Evolutionary conservation across 768 basidiomycete species (phyloP), one percentile per base, ranked within the genome.

Genomic region (Exsudoporus frostii): DNA sequence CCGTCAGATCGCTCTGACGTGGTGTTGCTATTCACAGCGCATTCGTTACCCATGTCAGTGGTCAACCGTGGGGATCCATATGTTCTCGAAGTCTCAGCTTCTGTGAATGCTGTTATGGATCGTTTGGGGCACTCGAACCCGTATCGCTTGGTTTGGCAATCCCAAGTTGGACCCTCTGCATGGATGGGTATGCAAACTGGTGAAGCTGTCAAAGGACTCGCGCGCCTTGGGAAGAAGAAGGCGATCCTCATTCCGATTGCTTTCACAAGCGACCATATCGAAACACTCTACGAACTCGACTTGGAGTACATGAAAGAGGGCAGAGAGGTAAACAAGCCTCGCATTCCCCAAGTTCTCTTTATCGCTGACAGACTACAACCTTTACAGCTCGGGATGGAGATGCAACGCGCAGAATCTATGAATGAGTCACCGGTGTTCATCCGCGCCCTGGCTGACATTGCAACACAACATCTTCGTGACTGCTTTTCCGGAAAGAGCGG

Each of bases 41-140:
- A 99, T 65, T 98, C 97, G 7, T 75, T 99, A 38, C 97, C 97
- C 25, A 92, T 99, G 85, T 95, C 93, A 6, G 92, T 98, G 57
- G 93, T 98, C 57, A 98, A 98, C 76, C 92, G 97, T 62, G 97
- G 97, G 38, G 97, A 99, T 73, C 96, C 97, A 10, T 98, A 99
- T 73, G 78, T 97, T 33, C 76, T 92, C 34, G 97, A 99, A 73
- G 97, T 99, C 32, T 91, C 94, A 17, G 90, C 94, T 15, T 86
- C 94, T 14, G 97, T 98, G 8, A 82, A 88, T 37, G 89, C 92
- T 30, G 93, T 98, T 52, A 98, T 99, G 95, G 78, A 85, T 57
- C 80, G 89, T 44, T 78, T 99, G 22, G 77, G 82, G 11, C 78
- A 90, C 61, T 78, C 82, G 39, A 91, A 91, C 68, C 90, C 96